A percentile compares a stretch with the other conserved stretches of the same genome.
phyloP scores from a whole-genome alignment of 2,329 filamentous ascomycete genomes.

The Talaromyces rugulosus region DNA sequence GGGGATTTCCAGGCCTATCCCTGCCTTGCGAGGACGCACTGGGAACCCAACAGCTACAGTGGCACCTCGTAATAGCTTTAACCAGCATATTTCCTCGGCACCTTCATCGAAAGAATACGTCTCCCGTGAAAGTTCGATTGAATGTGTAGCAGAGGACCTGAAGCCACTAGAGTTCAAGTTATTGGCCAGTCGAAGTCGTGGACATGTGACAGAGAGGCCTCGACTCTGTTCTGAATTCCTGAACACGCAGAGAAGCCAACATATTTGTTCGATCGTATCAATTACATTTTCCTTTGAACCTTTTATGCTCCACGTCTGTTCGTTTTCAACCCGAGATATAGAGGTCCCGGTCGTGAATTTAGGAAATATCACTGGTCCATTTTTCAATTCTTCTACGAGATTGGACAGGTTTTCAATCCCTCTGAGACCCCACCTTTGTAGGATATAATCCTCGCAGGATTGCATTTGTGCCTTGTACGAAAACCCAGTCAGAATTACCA shows the following conservation, averaged over 20 bases:
- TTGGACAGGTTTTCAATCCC: neutral
- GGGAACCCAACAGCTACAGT: neutral
- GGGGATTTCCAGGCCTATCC: conserved; percentile 1
- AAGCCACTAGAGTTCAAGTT: no score
- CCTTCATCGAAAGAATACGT: neutral
- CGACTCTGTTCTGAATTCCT: neutral
- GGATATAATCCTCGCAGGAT: neutral
- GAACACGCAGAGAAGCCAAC: conserved; percentile 1
- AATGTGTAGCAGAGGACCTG: no score
- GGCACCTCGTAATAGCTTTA: neutral
- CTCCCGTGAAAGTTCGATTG: neutral
- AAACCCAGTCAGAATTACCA: neutral
- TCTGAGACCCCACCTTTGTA: neutral
- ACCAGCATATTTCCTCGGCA: neutral
- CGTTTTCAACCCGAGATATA: neutral
- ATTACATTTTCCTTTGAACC: neutral
- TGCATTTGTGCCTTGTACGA: neutral
- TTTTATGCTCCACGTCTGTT: neutral
- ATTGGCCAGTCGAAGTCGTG: neutral
- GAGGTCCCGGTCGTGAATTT: neutral
- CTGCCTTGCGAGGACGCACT: neutral
- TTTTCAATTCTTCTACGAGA: neutral
- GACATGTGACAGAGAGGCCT: neutral
- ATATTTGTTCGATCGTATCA: neutral
- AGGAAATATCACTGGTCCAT: neutral